phyloP scores from a whole-genome alignment of 371 early-diverging fungal species.

The Sporodiniella umbellata region DNA sequence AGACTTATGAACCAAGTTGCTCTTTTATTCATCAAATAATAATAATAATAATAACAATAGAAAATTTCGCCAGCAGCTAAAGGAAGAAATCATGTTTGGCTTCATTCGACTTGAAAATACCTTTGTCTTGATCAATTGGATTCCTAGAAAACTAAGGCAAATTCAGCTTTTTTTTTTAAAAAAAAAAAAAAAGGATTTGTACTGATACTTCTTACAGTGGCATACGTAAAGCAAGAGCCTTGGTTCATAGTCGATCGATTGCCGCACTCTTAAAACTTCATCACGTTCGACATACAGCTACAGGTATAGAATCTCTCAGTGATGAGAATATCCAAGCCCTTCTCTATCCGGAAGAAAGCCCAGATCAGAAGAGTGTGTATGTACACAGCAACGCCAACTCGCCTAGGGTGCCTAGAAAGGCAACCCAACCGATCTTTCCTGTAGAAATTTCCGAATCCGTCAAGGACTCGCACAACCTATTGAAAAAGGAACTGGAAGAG shows the following conservation, averaged over 20 bases:
- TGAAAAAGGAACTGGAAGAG: no score
- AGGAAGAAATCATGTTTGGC: slow-evolving; percentile 64
- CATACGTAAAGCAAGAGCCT: slow-evolving; percentile 62
- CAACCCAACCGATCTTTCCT: no score
- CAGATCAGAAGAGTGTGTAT: no score
- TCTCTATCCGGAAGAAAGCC: slow-evolving; percentile 32
- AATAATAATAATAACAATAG: slow-evolving; percentile 13
- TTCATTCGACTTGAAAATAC: slow-evolving; percentile 60
- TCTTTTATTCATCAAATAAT: no score
- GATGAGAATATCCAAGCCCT: slow-evolving; percentile 38
- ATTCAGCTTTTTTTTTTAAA: no score
- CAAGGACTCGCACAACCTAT: no score
- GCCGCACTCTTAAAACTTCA: slow-evolving; percentile 55
- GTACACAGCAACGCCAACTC: no score
- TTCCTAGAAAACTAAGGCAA: slow-evolving; percentile 71
- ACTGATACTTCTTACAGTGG: no score
- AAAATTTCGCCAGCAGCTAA: slow-evolving; percentile 57
- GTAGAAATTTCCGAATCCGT: no score
- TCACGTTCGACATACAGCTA: slow-evolving; percentile 49
- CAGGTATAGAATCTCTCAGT: slow-evolving; percentile 34
- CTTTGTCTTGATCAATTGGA: slow-evolving; percentile 62
- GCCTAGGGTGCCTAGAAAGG: no score
- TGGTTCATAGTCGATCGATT: slow-evolving; percentile 72
- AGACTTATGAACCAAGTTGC: not conserved
- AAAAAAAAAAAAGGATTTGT: no score